Conservation (phyloP, 2,329 filamentous ascomycete species). For the Trichoderma sp. region DNA sequence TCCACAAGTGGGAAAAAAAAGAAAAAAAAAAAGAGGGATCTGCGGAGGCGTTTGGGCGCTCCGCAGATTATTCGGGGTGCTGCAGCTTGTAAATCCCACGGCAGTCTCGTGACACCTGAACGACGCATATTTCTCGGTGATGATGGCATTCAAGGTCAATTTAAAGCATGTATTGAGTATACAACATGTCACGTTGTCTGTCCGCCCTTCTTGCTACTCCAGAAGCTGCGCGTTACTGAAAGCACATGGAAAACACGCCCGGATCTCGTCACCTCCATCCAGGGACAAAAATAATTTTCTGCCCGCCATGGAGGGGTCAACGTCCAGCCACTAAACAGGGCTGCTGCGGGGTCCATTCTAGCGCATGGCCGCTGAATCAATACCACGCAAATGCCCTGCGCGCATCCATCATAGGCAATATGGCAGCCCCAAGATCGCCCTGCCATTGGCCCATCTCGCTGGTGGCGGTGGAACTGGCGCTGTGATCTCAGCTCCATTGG, state of each 20-base stretch:
- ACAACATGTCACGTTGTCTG: neutral
- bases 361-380: slow-evolving; percentile 12
- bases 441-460: slow-evolving; percentile 14
- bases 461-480: slow-evolving; percentile 27
- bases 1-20: slow-evolving; percentile 12
- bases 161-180: neutral
- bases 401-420: slow-evolving; percentile 25
- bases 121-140: neutral
- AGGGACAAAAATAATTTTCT: neutral
- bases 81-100: neutral
- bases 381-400: slow-evolving; percentile 21
- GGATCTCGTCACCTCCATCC: neutral
- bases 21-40: slow-evolving; percentile 16
- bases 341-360: slow-evolving; percentile 20
- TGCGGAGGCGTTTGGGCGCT: slow-evolving; percentile 24
- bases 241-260: neutral
- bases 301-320: slow-evolving; percentile 17
- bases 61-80: neutral
- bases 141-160: neutral
- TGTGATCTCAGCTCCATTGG: slow-evolving; percentile 23
- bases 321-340: slow-evolving; percentile 1
- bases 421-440: neutral
- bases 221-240: neutral
- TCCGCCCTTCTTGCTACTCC: no score
- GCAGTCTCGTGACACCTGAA: slow-evolving; percentile 5